Conservation (phyloP, 768 basidiomycete species). For the Mycena crocata region DNA sequence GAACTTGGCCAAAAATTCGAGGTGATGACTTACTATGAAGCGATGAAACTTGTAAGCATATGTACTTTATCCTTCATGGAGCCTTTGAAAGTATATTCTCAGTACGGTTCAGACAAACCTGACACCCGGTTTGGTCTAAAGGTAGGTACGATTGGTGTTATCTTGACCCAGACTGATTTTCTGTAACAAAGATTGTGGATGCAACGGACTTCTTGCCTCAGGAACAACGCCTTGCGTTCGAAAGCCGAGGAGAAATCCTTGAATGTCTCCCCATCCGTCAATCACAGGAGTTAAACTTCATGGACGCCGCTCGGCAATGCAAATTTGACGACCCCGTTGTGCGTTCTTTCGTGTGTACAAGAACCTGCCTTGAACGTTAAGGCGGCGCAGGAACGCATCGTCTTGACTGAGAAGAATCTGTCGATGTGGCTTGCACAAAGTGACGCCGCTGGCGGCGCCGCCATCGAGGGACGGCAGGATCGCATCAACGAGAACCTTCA, state of each 20-base stretch:
- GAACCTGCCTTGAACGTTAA: conserved; percentile 33
- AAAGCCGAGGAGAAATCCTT: conserved; percentile 48
- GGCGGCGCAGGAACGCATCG: conserved; percentile 58
- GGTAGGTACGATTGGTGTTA: conserved; percentile 53
- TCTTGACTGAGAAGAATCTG: conserved; percentile 58
- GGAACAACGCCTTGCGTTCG: conserved; percentile 42
- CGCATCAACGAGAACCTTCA: conserved; percentile 55
- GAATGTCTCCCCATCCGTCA: conserved; percentile 62
- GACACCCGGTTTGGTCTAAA: conserved; percentile 90
- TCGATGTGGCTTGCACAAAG: conserved; percentile 60
- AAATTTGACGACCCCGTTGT: conserved; percentile 43
- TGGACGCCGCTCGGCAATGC: conserved; percentile 53
- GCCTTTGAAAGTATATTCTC: conserved; percentile 30
- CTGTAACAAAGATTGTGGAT: conserved; percentile 55
- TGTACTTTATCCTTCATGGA: conserved; percentile 16
- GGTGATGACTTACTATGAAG: conserved; percentile 90
- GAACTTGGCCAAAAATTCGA: conserved; percentile 72
- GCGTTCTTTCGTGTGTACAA: conserved; percentile 32
- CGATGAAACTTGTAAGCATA: conserved; percentile 84
- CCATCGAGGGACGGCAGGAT: conserved; percentile 41
- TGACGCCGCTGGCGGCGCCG: conserved; percentile 39
- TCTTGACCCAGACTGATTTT: conserved; percentile 17
- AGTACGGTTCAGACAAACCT: conserved; percentile 97
- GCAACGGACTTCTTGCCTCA: conserved; percentile 52
- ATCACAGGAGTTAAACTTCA: conserved; percentile 52